phyloP scores from a whole-genome alignment of 225 moss, liverwort and hornwort genomes.

The Pseudisothecium myosuroides region DNA sequence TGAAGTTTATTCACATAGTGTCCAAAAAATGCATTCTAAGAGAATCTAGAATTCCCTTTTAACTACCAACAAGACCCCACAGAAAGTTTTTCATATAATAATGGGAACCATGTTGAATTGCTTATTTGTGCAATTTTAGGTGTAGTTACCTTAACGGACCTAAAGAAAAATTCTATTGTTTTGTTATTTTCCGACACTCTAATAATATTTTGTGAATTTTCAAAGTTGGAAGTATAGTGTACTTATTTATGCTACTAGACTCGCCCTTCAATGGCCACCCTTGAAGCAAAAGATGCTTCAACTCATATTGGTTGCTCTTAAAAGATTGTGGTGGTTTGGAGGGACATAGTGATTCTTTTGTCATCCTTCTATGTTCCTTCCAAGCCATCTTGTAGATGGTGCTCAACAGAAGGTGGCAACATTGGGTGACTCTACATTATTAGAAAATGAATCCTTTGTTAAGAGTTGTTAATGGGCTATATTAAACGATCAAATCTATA shows the following conservation, averaged over 20 bases:
- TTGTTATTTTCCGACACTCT: rapidly evolving
- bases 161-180: background rate
- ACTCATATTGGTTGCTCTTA: background rate
- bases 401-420: rapidly evolving
- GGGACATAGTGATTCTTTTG: rapidly evolving
- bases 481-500: background rate
- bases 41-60: no score
- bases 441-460: no score
- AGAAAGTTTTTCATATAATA: no score
- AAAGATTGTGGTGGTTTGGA: background rate
- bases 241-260: no score
- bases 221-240: background rate
- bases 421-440: rapidly evolving
- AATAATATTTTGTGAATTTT: rapidly evolving
- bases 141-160: no score
- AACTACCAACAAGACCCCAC: no score
- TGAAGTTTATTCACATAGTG: no score
- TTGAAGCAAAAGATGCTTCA: background rate
- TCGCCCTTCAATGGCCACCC: rapidly evolving
- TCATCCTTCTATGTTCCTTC: background rate
- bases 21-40: no score
- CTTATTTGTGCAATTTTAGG: no score
- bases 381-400: rapidly evolving
- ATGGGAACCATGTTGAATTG: no score
- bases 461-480: no score